Evolutionary conservation across 73 alveolate genomes (phyloP).

Genomic region (Blepharisma japonicum): DNA sequence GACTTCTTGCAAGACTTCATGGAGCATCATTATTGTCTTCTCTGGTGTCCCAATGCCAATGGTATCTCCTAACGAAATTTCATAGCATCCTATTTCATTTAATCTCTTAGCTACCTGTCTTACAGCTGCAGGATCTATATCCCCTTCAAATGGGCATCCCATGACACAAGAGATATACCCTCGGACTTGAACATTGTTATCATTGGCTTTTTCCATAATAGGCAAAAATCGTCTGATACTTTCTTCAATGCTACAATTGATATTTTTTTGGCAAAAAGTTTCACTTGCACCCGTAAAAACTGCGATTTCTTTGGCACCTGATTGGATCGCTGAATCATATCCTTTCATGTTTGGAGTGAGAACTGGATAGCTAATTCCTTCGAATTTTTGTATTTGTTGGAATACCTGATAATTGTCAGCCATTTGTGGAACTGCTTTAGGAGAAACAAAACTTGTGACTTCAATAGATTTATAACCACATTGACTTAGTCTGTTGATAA

Average conservation of each 20-base stretch:
- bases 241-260: conserved; percentile 80
- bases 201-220: conserved; percentile 66
- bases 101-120: conserved; percentile 51
- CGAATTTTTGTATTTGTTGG: neutral
- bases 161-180: conserved; percentile 88
- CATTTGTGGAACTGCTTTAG: conserved; percentile 79
- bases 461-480: conserved; percentile 62
- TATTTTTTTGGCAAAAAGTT: conserved; percentile 81
- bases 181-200: conserved; percentile 65
- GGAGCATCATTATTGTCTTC: conserved; percentile 55
- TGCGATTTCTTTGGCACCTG: conserved; percentile 81
- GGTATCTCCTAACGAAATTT: conserved; percentile 92
- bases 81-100: conserved; percentile 84
- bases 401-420: conserved; percentile 26
- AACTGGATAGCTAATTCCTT: conserved; percentile 64
- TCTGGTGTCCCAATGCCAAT: conserved; percentile 91
- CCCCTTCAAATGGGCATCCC: conserved; percentile 95
- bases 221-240: conserved; percentile 71
- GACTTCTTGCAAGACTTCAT: conserved; percentile 38
- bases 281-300: conserved; percentile 92
- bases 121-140: conserved; percentile 67
- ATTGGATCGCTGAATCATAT: conserved; percentile 65
- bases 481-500: conserved; percentile 58
- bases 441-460: conserved; percentile 77
- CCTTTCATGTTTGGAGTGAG: conserved; percentile 86